Evolutionary conservation across 192 early-diverging fungal genomes (phyloP).

Genomic region (Rhizophlyctis rosea): DNA sequence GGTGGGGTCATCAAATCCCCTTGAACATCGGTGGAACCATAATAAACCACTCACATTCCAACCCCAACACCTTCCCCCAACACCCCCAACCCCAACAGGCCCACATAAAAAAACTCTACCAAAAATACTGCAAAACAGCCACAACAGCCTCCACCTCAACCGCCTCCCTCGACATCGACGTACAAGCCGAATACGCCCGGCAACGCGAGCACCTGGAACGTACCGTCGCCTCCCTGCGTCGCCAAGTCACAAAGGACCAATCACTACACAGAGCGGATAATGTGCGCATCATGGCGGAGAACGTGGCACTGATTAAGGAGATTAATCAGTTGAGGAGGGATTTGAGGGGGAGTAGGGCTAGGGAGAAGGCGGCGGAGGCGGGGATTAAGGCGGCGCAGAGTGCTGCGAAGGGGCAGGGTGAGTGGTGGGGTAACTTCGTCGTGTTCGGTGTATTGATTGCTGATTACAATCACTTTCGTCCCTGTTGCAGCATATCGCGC

Average conservation of each 20-base stretch:
- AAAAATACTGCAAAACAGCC: constrained; percentile 53
- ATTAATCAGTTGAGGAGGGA: constrained; percentile 56
- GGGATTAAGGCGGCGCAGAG: constrained; percentile 26
- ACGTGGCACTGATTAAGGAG: constrained; percentile 55
- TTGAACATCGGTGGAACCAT: no score
- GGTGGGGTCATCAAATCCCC: constrained; percentile 22
- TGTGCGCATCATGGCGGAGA: constrained; percentile 57
- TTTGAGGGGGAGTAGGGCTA: constrained; percentile 31
- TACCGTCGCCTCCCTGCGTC: constrained; percentile 49
- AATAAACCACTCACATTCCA: no score
- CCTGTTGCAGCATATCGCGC: no score
- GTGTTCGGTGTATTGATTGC: no score
- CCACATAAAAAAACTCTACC: constrained; percentile 52
- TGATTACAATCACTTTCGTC: no score
- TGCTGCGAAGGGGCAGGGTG: constrained; percentile 1
- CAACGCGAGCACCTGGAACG: constrained; percentile 60
- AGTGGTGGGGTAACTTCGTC: no score
- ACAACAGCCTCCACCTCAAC: not conserved
- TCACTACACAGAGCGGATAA: constrained; percentile 49
- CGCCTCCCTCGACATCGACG: constrained; percentile 27
- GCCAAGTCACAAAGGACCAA: constrained; percentile 56
- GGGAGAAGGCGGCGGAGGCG: constrained; percentile 43
- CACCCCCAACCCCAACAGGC: constrained; percentile 22
- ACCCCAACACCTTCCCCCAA: not conserved
- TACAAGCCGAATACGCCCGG: constrained; percentile 52